phyloP scores from a whole-genome alignment of 352 stramenopile genomes.

The Phytophthora citrophthora region DNA sequence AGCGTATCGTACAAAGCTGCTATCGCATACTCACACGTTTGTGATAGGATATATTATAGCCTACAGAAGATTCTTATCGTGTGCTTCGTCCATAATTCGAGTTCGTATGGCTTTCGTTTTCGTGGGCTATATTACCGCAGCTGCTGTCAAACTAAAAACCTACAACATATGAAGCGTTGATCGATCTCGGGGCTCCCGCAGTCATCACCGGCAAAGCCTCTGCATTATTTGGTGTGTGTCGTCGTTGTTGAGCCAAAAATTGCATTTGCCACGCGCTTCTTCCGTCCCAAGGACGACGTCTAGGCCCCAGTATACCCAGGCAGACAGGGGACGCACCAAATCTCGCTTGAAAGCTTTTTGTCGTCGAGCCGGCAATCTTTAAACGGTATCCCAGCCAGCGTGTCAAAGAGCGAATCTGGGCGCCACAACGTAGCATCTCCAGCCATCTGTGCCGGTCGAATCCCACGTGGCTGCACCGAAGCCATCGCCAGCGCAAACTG shows the following conservation, averaged over 20 bases:
- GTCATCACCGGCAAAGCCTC: conserved; percentile 17
- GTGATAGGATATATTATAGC: too few relatives aligned
- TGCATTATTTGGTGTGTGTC: conserved; percentile 18
- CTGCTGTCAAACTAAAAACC: neutral
- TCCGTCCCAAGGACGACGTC: conserved; percentile 5
- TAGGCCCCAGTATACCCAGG: conserved; percentile 11
- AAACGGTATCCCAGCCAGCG: conserved; percentile 6
- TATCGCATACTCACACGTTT: too few relatives aligned
- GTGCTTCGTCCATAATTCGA: too few relatives aligned
- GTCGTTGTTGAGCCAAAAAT: conserved; percentile 28
- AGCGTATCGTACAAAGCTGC: neutral
- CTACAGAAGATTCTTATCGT: too few relatives aligned
- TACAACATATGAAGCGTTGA: neutral
- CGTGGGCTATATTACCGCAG: neutral
- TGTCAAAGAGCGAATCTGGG: conserved; percentile 19
- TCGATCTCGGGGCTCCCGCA: conserved; percentile 4
- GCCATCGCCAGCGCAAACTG: conserved; percentile 3
- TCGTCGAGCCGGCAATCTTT: conserved; percentile 27
- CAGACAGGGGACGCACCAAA: conserved; percentile 17
- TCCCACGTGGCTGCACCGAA: conserved; percentile 20
- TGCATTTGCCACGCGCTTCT: conserved; percentile 25
- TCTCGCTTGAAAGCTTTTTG: conserved; percentile 17
- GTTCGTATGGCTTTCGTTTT: too few relatives aligned
- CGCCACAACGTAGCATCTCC: conserved; percentile 15
- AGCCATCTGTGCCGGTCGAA: conserved; percentile 9